phyloP scores from a whole-genome alignment of 225 moss, liverwort and hornwort species.

The Lunularia cruciata region DNA sequence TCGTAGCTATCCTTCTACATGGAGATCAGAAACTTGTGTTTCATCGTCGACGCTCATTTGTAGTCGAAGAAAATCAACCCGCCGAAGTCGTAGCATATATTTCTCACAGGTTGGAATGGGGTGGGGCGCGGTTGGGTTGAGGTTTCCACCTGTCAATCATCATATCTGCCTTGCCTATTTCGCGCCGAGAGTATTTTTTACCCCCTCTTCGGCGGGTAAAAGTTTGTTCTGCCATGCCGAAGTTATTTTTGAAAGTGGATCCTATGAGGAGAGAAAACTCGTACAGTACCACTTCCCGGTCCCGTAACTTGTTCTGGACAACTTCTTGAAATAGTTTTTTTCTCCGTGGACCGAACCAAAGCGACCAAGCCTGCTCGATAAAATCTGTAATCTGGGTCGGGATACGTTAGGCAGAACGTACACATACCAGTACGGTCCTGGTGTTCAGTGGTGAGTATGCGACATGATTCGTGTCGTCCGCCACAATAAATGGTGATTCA shows the following conservation, averaged over 20 bases:
- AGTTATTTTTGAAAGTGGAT: neutral
- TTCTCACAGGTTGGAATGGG: neutral
- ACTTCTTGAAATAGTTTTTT: constrained; percentile 4
- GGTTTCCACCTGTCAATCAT: neutral
- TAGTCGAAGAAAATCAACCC: neutral
- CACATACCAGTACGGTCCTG: constrained; percentile 1
- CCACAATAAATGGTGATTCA: constrained; percentile 1
- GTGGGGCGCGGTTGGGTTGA: neutral
- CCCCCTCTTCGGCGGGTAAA: neutral
- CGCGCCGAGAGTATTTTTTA: neutral
- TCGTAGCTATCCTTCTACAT: neutral
- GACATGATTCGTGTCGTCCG: constrained; percentile 8
- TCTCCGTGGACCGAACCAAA: neutral
- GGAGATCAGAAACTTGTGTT: neutral
- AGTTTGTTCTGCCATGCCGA: too few relatives aligned
- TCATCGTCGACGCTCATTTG: neutral
- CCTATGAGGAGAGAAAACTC: neutral
- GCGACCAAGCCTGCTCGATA: neutral
- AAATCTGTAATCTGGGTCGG: neutral
- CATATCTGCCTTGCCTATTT: neutral
- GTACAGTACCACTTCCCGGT: neutral
- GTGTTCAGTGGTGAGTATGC: neutral
- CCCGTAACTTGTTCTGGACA: neutral
- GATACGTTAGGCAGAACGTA: too few relatives aligned
- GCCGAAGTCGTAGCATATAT: too few relatives aligned